These are phyloP conservation scores for Ascochyta lentis DNA, from an alignment of 2,329 filamentous ascomycete species.

Conservation along the genomic window DNA sequence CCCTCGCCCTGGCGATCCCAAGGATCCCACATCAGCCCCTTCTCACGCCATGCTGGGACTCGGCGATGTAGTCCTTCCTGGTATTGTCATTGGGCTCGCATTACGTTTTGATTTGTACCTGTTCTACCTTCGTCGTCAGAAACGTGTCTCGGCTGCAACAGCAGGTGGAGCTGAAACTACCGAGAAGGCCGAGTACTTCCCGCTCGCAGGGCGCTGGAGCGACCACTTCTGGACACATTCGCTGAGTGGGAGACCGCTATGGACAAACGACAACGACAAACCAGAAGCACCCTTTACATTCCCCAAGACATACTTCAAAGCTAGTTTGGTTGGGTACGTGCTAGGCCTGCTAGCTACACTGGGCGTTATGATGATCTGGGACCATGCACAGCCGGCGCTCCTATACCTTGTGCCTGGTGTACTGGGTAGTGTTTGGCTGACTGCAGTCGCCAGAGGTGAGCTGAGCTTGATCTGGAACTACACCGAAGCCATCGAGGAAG, in stretches of 20 bases:
- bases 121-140: constrained; percentile 75
- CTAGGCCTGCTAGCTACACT: constrained; percentile 79
- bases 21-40: constrained; percentile 50
- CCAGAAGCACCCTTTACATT: constrained; percentile 60
- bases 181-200: constrained; percentile 51
- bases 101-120: constrained; percentile 91
- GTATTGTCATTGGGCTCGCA: constrained; percentile 86
- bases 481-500: constrained; percentile 66
- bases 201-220: constrained; percentile 76
- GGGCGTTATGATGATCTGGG: constrained; percentile 75
- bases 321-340: constrained; percentile 77
- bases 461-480: constrained; percentile 79
- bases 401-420: constrained; percentile 92
- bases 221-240: constrained; percentile 77
- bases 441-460: constrained; percentile 74
- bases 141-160: constrained; percentile 21
- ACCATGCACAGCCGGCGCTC: constrained; percentile 86
- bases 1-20: constrained; percentile 64
- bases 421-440: constrained; percentile 75
- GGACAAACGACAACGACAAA: constrained; percentile 18
- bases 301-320: constrained; percentile 83
- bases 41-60: constrained; percentile 80
- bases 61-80: constrained; percentile 92
- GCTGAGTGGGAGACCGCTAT: constrained; percentile 37
- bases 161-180: constrained; percentile 22